These are phyloP conservation scores for Aspergillus proliferans DNA, from an alignment of 2,329 filamentous ascomycete species.

Conservation along the genomic window DNA sequence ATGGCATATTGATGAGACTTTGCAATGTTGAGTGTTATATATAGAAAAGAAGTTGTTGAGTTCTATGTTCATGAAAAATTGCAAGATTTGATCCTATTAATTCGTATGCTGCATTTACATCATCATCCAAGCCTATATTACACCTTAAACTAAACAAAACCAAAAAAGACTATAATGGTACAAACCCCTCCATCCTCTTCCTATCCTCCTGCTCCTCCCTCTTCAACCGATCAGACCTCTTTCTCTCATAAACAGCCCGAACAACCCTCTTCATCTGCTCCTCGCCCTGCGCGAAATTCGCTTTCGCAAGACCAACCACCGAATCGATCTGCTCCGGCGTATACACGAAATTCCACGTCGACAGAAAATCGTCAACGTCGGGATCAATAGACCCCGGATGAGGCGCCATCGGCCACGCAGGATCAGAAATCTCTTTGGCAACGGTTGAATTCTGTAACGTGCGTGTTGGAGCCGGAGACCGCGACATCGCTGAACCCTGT, in stretches of 20 bases:
- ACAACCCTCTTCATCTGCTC: constrained; percentile 73
- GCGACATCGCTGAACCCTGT: constrained; percentile 14
- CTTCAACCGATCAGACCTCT: constrained; percentile 54
- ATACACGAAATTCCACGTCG: constrained; percentile 98
- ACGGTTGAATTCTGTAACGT: constrained; percentile 13
- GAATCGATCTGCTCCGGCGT: constrained; percentile 82
- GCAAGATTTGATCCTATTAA: background rate
- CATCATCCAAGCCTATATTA: background rate
- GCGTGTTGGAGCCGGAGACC: constrained; percentile 16
- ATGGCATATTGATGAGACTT: background rate
- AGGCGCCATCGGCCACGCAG: constrained; percentile 17
- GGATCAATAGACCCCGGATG: constrained; percentile 72
- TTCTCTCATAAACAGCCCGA: constrained; percentile 84
- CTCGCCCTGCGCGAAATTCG: constrained; percentile 79
- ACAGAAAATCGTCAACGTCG: constrained; percentile 74
- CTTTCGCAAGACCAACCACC: constrained; percentile 72
- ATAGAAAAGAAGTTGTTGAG: background rate
- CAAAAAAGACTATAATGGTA: constrained; percentile 16
- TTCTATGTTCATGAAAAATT: too few species aligned
- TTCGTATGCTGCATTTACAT: background rate
- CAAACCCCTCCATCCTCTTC: constrained; percentile 25
- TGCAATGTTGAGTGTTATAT: background rate
- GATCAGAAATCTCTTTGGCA: constrained; percentile 12
- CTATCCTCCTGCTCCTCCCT: constrained; percentile 23
- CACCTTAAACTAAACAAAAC: background rate